Base-by-base conservation (phyloP, 257 asterid genomes). In the Gentiana macrophylla region DNA sequence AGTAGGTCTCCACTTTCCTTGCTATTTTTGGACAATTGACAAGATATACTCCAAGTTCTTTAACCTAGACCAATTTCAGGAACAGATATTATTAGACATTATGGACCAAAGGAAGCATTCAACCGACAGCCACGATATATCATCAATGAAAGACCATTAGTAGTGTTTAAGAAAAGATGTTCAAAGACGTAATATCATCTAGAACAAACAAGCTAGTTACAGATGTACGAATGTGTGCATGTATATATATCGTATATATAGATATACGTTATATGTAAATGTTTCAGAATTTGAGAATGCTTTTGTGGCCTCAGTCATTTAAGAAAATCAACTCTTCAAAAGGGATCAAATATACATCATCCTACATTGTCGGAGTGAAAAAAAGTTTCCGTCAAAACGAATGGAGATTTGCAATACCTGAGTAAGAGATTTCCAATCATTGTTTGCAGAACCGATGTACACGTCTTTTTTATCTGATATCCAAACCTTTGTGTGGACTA, bases 381-480 rank as follows among this genome's bases (percentile, higher is more conserved):
- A 24, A 41, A 10, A 10, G 6, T 41, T 41, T 41, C 11, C 10
- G 46, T 5, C 46, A 7, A 41, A 1, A 5, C 9, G 6, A 5
- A 4, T 41, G 8, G 51, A 24, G 41, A 8, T 35, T 12, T 35
- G 5, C 12, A 57, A 32, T 71, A 84, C 96, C 96, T 84, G 94
- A 72, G 88, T 82, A 34, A 84, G 81, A 62, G 96, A 84, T 84
- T 82, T 87, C 96, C 96, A 87, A 73, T 87, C 94, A 77, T 82
- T 87, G 77, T 87, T 87, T 59, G 96, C 93, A 1, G 94, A 87
- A 46, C 94, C 96, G 67, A 87, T 80, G 67, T 87, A 88, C 53
- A 84, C 77, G 67, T 80, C 94, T 67, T 44, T 73, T 36, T 64
- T 62, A 71, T 88, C 94, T 15, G 94, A 88, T 69, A 88, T 80